Evolutionary conservation across 805 yeast species (phyloP), one percentile per base, ranked within the genome.

Genomic region (Myxozyma udenii): DNA sequence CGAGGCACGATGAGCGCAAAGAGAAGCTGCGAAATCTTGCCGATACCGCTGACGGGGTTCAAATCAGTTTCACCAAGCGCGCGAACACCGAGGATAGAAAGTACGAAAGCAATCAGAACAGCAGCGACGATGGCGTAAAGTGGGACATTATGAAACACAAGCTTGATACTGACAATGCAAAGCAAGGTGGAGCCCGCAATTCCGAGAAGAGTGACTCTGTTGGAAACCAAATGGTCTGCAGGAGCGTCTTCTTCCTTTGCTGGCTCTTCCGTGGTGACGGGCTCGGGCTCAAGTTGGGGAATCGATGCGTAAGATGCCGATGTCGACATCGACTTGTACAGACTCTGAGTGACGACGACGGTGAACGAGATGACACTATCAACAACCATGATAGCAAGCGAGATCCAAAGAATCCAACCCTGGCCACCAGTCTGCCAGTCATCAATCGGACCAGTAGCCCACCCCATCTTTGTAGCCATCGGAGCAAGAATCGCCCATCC

Each of bases 401-500:
- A 83, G 48, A 89, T 74, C 98, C 98, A 91, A 66, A 91, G 74
- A 49, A 93, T 87, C 98, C 98, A 91, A 4, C 98, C 98, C 65
- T 91, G 96, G 0, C 90, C 86, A 2, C 98, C 98, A 23, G 79
- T 76, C 62, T 86, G 83, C 97, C 97, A 93, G 69, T 89, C 95
- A 64, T 85, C 93, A 1, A 87, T 80, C 2, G 82, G 83, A 0
- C 96, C 95, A 0, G 89, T 83, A 0, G 96, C 95, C 97, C 98
- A 93, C 3, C 82, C 85, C 54, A 71, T 66, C 48, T 72, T 58
- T 51, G 83, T 76, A 0, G 95, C 81, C 52, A 87, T 52, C 2
- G 97, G 97, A 0, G 93, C 91, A n/a, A 91, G 71, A 0, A 91
- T 69, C 0, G 79, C 95, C 98, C 98, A 91, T 0, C 98, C 98